A percentile compares a stretch with the other conserved stretches of the same genome.
phyloP scores from a whole-genome alignment of 2,329 filamentous ascomycete species.

The Venturia carpophila region DNA sequence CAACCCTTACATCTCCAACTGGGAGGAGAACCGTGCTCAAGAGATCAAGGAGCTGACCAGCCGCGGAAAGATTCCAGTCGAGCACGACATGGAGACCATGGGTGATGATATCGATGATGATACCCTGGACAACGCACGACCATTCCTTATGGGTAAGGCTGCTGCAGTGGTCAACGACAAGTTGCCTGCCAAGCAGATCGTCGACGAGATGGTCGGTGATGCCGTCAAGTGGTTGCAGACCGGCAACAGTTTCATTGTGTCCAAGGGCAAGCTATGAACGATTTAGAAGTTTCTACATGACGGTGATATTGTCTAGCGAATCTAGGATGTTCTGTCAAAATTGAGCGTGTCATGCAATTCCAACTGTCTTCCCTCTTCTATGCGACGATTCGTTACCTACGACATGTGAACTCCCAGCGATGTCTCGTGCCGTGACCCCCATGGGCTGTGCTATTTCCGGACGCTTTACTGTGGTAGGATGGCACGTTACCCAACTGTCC shows the following conservation, averaged over 20 bases:
- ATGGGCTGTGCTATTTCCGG: not conserved
- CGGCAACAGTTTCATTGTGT: constrained; percentile 53
- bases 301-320: not conserved
- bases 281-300: not conserved
- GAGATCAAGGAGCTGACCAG: constrained; percentile 90
- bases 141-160: constrained; percentile 94
- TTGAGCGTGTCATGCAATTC: not conserved
- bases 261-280: constrained; percentile 20
- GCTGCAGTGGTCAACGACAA: constrained; percentile 88
- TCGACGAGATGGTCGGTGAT: constrained; percentile 87
- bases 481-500: not conserved
- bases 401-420: not conserved
- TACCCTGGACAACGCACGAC: constrained; percentile 81
- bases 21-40: constrained; percentile 81
- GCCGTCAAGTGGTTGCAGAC: constrained; percentile 63
- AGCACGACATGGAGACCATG: constrained; percentile 85
- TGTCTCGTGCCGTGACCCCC: not conserved
- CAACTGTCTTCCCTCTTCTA: not conserved
- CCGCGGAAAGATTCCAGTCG: constrained; percentile 88
- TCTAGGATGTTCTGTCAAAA: not conserved
- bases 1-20: constrained; percentile 90
- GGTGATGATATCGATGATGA: constrained; percentile 63
- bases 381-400: not conserved
- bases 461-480: not conserved
- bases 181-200: constrained; percentile 82